A percentile compares a stretch with the other conserved stretches of the same genome.
Conservation (phyloP, 176 grass and related monocot species). For the Miscanthus lutarioriparius region DNA sequence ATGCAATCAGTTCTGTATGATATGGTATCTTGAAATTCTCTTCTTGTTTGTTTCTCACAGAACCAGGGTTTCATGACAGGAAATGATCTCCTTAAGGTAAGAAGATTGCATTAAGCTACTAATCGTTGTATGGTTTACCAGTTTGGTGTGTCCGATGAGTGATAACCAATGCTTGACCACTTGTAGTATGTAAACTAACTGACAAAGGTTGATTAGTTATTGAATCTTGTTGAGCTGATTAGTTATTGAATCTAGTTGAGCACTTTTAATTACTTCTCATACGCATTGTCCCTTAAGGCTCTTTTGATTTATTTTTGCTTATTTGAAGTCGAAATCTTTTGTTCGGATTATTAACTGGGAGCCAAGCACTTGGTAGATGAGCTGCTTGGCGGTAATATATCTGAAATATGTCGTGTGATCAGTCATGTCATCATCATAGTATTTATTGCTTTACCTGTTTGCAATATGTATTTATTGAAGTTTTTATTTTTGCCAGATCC, state of each 20-base stretch:
- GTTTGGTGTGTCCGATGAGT: neutral
- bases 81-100: conserved; percentile 79
- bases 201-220: too few species aligned
- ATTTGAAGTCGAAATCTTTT: conserved; percentile 70
- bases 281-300: neutral
- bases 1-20: conserved; percentile 6
- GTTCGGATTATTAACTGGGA: conserved; percentile 82
- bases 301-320: conserved; percentile 17
- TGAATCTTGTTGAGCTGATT: too few species aligned
- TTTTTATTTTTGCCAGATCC: too few species aligned
- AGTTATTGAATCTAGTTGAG: neutral
- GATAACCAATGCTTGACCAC: neutral
- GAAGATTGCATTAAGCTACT: conserved; percentile 14
- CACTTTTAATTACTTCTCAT: neutral
- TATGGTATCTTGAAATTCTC: conserved; percentile 28
- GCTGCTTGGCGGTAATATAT: conserved; percentile 70
- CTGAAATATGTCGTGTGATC: conserved; percentile 7
- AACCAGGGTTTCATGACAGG: conserved; percentile 75
- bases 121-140: neutral
- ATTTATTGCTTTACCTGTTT: too few species aligned
- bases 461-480: too few species aligned
- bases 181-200: conserved; percentile 4
- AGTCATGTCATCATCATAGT: conserved; percentile 15
- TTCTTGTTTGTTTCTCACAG: conserved; percentile 31
- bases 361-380: conserved; percentile 84